These are phyloP conservation scores for Botrytis tulipae DNA, from an alignment of 2,329 filamentous ascomycete genomes.

Conservation along the genomic window DNA sequence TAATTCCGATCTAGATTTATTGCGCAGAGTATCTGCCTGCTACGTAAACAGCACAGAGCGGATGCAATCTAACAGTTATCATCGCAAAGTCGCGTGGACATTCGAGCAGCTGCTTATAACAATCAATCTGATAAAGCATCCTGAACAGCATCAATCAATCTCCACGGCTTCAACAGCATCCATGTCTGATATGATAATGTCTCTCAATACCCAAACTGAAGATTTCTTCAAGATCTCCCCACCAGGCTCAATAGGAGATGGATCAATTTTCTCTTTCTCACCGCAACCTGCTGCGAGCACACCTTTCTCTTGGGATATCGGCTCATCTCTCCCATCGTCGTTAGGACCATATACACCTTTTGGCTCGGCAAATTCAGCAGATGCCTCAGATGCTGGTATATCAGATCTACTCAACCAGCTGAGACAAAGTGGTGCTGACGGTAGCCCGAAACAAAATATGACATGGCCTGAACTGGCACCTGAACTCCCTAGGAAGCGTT, in stretches of 20 bases:
- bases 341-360: neutral
- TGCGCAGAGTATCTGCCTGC: slow-evolving; percentile 18
- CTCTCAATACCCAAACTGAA: neutral
- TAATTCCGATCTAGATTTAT: neutral
- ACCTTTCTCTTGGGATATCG: neutral
- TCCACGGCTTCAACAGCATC: neutral
- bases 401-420: neutral
- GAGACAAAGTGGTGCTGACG: neutral
- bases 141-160: neutral
- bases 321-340: neutral
- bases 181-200: neutral
- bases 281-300: neutral
- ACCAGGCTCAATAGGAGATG: neutral
- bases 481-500: neutral
- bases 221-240: neutral
- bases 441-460: neutral
- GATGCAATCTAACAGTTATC: slow-evolving; percentile 20
- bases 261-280: neutral
- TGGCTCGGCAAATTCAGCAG: neutral
- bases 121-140: neutral
- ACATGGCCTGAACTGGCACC: neutral
- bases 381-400: neutral
- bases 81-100: slow-evolving; percentile 16
- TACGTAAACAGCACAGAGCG: slow-evolving; percentile 17
- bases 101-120: slow-evolving; percentile 12